phyloP scores from a whole-genome alignment of 177 flowering plant genomes.

The Vitis hybrid region DNA sequence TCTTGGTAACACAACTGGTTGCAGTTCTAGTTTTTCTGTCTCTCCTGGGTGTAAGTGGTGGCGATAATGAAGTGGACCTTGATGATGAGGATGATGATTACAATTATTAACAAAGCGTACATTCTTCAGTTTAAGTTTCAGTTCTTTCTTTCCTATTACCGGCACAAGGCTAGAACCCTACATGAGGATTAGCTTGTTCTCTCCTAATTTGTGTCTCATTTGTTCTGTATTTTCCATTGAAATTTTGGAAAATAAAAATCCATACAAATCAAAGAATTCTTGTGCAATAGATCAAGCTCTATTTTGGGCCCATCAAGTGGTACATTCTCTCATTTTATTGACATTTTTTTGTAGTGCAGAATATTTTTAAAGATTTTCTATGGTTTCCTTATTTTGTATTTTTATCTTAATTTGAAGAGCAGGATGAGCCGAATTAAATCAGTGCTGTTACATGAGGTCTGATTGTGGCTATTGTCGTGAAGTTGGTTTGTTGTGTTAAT shows the following conservation, averaged over 20 bases:
- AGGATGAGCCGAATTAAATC: too few relatives aligned
- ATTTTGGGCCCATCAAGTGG: not conserved
- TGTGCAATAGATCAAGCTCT: too few relatives aligned
- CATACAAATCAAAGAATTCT: not conserved
- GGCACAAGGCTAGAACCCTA: not conserved
- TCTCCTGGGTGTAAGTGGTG: constrained; percentile 54
- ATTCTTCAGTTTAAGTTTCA: not conserved
- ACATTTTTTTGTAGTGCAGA: not conserved
- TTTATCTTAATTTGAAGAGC: too few relatives aligned
- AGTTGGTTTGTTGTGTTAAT: too few relatives aligned
- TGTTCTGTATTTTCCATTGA: not conserved
- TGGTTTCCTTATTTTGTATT: too few relatives aligned
- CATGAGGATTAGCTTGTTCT: not conserved
- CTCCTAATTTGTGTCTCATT: not conserved
- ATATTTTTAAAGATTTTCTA: not conserved
- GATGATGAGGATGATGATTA: constrained; percentile 54
- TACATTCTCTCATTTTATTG: not conserved
- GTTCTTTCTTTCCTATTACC: not conserved
- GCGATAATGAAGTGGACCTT: constrained; percentile 52
- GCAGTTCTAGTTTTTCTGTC: constrained; percentile 74
- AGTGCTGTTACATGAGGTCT: too few relatives aligned
- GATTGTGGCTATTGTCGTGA: too few relatives aligned
- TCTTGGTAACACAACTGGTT: constrained; percentile 67
- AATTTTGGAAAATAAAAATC: not conserved
- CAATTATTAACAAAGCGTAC: constrained; percentile 26